Conservation (phyloP, 2,329 filamentous ascomycete species). For the Annulohypoxylon truncatum region DNA sequence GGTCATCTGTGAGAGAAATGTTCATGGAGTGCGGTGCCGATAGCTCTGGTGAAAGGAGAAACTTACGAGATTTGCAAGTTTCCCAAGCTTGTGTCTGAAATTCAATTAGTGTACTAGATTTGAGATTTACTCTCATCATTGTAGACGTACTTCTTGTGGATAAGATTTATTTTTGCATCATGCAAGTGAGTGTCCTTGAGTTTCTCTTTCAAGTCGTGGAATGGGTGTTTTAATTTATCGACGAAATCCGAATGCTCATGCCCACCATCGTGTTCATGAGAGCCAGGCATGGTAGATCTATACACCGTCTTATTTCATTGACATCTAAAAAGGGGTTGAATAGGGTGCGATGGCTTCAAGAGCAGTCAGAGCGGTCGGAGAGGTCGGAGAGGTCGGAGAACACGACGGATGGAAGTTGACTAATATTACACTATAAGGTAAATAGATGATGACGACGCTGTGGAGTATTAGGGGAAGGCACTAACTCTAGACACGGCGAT, state of each 20-base stretch:
- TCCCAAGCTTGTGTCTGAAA: slow-evolving; percentile 67
- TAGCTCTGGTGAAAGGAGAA: not conserved
- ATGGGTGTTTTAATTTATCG: slow-evolving; percentile 63
- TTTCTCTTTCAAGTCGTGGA: slow-evolving; percentile 63
- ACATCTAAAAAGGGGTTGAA: not conserved
- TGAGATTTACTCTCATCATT: not conserved
- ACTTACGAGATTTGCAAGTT: slow-evolving; percentile 70
- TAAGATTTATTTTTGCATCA: slow-evolving; percentile 67
- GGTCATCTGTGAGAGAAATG: slow-evolving; percentile 23
- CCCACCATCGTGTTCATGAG: slow-evolving; percentile 32
- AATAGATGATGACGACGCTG: not conserved
- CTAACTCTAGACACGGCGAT: not conserved
- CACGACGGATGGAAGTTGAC: not conserved
- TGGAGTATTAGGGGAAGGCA: not conserved
- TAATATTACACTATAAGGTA: not conserved
- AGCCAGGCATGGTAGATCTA: slow-evolving; percentile 37
- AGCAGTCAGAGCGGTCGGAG: not conserved
- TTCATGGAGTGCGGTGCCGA: slow-evolving; percentile 8
- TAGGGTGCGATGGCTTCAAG: slow-evolving; percentile 5
- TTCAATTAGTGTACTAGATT: not conserved
- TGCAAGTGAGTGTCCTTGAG: slow-evolving; percentile 65
- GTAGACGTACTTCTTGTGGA: slow-evolving; percentile 66
- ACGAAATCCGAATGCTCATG: slow-evolving; percentile 50
- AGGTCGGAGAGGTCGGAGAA: not conserved
- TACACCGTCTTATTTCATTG: slow-evolving; percentile 6